These are phyloP conservation scores for Juglanconis oblonga DNA, from an alignment of 2,329 filamentous ascomycete species.

Conservation along the genomic window DNA sequence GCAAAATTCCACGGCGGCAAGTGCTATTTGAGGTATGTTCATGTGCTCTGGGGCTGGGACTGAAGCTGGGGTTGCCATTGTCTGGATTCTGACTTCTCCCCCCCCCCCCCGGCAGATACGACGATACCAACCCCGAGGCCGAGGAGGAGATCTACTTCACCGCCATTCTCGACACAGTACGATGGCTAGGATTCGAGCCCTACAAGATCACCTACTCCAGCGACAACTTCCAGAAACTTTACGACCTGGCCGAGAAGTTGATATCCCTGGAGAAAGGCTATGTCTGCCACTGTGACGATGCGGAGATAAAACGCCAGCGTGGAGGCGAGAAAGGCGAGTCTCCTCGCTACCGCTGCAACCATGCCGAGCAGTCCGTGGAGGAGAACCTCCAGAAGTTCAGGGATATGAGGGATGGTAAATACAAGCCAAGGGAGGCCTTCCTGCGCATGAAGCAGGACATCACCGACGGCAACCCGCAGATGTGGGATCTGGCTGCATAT, in stretches of 20 bases:
- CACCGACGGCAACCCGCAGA: conserved; percentile 80
- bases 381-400: conserved; percentile 80
- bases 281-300: conserved; percentile 82
- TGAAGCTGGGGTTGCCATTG: neutral
- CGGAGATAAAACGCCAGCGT: conserved; percentile 81
- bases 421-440: conserved; percentile 78
- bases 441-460: conserved; percentile 93
- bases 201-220: conserved; percentile 79
- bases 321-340: conserved; percentile 70
- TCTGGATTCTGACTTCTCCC: conserved; percentile 35
- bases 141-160: conserved; percentile 88
- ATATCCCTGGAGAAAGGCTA: conserved; percentile 71
- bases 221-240: conserved; percentile 85
- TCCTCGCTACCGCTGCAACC: conserved; percentile 74
- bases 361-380: conserved; percentile 72
- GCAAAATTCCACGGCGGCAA: conserved; percentile 78
- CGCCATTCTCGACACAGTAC: conserved; percentile 83
- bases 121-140: conserved; percentile 92
- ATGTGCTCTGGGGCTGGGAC: neutral
- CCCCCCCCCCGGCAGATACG: conserved; percentile 71
- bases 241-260: conserved; percentile 83
- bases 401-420: conserved; percentile 88
- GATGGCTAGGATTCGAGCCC: conserved; percentile 83
- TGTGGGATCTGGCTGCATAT: conserved; percentile 96
- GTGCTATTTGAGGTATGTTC: conserved; percentile 16